A percentile compares a stretch with the other conserved stretches of the same genome.
Evolutionary conservation across 2,329 filamentous ascomycete genomes (phyloP).

Genomic region (Xylariaceae sp.): DNA sequence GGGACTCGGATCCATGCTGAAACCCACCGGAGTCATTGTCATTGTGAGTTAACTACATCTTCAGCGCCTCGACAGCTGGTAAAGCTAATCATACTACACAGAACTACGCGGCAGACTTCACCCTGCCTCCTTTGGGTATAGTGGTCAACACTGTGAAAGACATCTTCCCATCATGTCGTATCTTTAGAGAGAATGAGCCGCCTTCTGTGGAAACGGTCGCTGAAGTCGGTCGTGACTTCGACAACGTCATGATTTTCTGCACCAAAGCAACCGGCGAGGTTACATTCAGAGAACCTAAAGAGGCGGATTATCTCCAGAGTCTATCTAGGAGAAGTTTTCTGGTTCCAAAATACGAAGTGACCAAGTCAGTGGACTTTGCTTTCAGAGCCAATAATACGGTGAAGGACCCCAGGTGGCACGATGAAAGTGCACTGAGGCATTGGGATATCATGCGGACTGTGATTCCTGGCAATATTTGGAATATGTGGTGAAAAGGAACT

Average conservation of each 20-base stretch:
- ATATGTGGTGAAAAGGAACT: conserved; percentile 63
- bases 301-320: conserved; percentile 69
- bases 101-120: conserved; percentile 93
- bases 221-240: conserved; percentile 64
- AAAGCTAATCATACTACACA: conserved; percentile 33
- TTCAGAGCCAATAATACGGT: conserved; percentile 61
- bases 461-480: conserved; percentile 75
- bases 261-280: conserved; percentile 58
- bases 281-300: conserved; percentile 61
- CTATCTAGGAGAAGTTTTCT: conserved; percentile 66
- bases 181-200: conserved; percentile 74
- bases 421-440: conserved; percentile 74
- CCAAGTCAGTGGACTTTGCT: conserved; percentile 47
- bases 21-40: conserved; percentile 75
- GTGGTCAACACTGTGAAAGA: conserved; percentile 77
- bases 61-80: background rate
- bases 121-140: conserved; percentile 69
- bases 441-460: conserved; percentile 91
- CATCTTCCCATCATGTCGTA: conserved; percentile 84
- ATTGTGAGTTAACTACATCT: conserved; percentile 57
- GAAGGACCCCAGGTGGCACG: conserved; percentile 67
- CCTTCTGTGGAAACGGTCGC: conserved; percentile 46
- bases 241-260: conserved; percentile 97
- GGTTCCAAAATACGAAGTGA: conserved; percentile 67
- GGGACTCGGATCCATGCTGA: conserved; percentile 67